Evolutionary conservation across 2,329 filamentous ascomycete species (phyloP).

Genomic region (Cercospora beticola): DNA sequence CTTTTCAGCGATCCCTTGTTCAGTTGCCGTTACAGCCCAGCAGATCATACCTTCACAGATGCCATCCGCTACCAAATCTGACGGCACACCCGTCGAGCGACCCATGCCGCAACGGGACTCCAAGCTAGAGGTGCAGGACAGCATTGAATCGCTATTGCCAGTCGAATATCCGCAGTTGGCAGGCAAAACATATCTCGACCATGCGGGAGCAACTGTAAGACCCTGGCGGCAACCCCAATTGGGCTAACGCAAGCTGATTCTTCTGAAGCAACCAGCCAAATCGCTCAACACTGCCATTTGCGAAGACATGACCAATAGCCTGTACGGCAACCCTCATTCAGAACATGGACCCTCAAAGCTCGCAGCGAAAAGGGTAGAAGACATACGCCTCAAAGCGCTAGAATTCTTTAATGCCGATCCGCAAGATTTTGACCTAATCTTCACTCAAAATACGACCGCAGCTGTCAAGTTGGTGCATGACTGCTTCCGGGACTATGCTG

Average conservation of each 20-base stretch:
- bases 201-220: conserved; percentile 73
- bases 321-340: conserved; percentile 90
- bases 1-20: background rate
- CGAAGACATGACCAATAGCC: conserved; percentile 68
- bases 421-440: conserved; percentile 78
- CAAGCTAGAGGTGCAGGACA: conserved; percentile 33
- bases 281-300: conserved; percentile 77
- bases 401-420: conserved; percentile 79
- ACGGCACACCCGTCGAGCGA: conserved; percentile 14
- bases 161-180: conserved; percentile 47
- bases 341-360: conserved; percentile 76
- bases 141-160: conserved; percentile 48
- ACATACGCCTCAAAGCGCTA: conserved; percentile 70
- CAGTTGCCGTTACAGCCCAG: background rate
- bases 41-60: conserved; percentile 1
- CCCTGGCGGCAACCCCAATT: background rate
- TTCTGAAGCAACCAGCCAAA: conserved; percentile 52
- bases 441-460: conserved; percentile 86
- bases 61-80: background rate
- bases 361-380: conserved; percentile 71
- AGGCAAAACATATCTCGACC: conserved; percentile 68
- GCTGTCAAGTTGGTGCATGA: conserved; percentile 84
- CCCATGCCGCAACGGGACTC: conserved; percentile 16
- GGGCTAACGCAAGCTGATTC: background rate
- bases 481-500: conserved; percentile 60